A percentile compares a stretch with the other conserved stretches of the same genome.
Conservation (phyloP, 1,284 basidiomycete species). For the Prillingera fragicola region DNA sequence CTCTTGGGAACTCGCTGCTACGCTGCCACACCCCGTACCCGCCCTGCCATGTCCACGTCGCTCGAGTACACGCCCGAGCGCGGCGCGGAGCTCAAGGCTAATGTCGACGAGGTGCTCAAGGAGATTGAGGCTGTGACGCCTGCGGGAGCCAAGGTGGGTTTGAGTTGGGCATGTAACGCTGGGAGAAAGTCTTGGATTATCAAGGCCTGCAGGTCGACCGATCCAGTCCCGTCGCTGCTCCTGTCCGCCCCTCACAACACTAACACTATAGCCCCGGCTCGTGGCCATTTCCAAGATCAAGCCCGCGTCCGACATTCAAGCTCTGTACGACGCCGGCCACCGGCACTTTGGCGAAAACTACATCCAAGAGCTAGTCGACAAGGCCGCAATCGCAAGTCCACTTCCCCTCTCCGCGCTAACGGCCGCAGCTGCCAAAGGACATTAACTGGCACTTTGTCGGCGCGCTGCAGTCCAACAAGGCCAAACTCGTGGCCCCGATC, state of each 20-base stretch:
- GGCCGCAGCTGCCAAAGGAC: constrained; percentile 63
- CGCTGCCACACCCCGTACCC: background rate
- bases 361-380: constrained; percentile 89
- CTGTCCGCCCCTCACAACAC: too few species aligned
- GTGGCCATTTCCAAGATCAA: constrained; percentile 96
- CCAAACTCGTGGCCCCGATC: constrained; percentile 78
- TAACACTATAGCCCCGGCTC: constrained; percentile 51
- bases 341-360: constrained; percentile 97
- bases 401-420: too few species aligned
- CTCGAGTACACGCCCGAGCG: constrained; percentile 41
- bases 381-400: constrained; percentile 63
- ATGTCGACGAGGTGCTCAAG: constrained; percentile 42
- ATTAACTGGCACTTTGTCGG: constrained; percentile 98
- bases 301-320: constrained; percentile 76
- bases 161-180: background rate
- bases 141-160: constrained; percentile 4
- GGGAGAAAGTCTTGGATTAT: background rate
- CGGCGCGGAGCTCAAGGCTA: constrained; percentile 44
- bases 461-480: constrained; percentile 89
- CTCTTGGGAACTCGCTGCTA: too few species aligned
- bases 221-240: too few species aligned
- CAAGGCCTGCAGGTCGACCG: too few species aligned
- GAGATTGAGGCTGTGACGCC: constrained; percentile 31
- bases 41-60: constrained; percentile 9
- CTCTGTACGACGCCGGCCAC: constrained; percentile 72